phyloP scores from a whole-genome alignment of 106 monocot species.

The Dioscorea zingiberensis region DNA sequence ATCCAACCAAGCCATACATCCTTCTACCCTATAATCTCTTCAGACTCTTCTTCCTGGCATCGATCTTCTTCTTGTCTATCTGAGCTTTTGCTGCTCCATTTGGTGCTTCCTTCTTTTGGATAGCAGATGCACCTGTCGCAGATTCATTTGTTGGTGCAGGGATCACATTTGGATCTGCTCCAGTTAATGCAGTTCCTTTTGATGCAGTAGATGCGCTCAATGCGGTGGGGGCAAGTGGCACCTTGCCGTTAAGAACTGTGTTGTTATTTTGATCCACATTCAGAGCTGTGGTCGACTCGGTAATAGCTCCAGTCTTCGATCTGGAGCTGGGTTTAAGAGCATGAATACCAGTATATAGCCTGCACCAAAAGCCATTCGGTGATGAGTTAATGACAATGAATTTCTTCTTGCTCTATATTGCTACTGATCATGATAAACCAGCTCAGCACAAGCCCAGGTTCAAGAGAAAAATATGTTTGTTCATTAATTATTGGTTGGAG shows the following conservation, averaged over 20 bases:
- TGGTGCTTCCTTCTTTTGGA: constrained; percentile 32
- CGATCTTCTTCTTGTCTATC: constrained; percentile 79
- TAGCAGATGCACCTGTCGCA: constrained; percentile 12
- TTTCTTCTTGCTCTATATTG: too few relatives aligned
- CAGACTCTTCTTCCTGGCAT: constrained; percentile 91
- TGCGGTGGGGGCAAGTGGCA: constrained; percentile 8
- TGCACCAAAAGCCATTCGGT: not conserved
- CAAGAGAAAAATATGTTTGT: not conserved
- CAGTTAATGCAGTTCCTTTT: constrained; percentile 15
- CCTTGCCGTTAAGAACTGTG: constrained; percentile 17
- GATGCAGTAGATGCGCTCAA: constrained; percentile 21
- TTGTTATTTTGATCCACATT: constrained; percentile 72
- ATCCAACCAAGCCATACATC: too few relatives aligned
- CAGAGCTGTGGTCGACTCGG: constrained; percentile 67
- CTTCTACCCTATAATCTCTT: constrained; percentile 71
- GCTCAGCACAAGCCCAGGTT: too few relatives aligned
- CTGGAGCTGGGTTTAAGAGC: constrained; percentile 68
- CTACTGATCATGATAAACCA: too few relatives aligned
- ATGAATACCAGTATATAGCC: constrained; percentile 83
- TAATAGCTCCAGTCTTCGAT: constrained; percentile 57
- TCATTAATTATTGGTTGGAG: not conserved
- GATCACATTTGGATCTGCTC: constrained; percentile 34
- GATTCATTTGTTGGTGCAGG: not conserved
- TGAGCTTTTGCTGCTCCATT: constrained; percentile 27
- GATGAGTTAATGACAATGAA: not conserved